Percentiles rank a stretch among this genome's conserved stretches.
phyloP scores from a whole-genome alignment of 495 filamentous ascomycete species.

The Saxophila tyrrhenica region DNA sequence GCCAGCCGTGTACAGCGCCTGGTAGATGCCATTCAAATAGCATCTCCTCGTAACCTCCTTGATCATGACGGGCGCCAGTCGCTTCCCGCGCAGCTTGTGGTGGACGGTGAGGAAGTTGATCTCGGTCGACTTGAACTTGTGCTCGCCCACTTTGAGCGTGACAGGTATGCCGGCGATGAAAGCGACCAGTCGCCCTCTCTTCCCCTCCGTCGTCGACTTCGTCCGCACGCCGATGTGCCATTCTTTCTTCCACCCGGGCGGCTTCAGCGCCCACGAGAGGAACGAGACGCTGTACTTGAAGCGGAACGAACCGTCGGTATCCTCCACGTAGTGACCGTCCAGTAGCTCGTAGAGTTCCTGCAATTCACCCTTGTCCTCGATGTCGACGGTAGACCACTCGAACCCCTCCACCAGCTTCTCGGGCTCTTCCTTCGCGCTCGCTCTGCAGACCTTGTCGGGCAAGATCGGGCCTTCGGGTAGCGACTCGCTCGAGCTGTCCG shows the following conservation, averaged over 20 bases:
- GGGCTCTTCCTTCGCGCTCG: slow-evolving; percentile 57
- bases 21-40: slow-evolving; percentile 71
- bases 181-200: slow-evolving; percentile 59
- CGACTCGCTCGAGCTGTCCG: slow-evolving; percentile 23
- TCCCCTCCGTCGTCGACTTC: slow-evolving; percentile 39
- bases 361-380: slow-evolving; percentile 52
- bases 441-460: slow-evolving; percentile 52
- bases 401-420: slow-evolving; percentile 61
- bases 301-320: slow-evolving; percentile 90
- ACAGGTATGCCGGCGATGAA: slow-evolving; percentile 91
- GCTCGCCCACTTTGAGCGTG: slow-evolving; percentile 64
- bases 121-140: slow-evolving; percentile 65
- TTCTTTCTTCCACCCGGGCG: slow-evolving; percentile 87
- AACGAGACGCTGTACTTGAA: slow-evolving; percentile 89
- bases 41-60: slow-evolving; percentile 91
- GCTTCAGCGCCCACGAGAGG: slow-evolving; percentile 84
- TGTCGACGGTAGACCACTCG: slow-evolving; percentile 87
- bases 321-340: slow-evolving; percentile 89
- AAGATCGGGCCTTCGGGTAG: slow-evolving; percentile 52
- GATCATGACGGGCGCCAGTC: slow-evolving; percentile 84
- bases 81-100: slow-evolving; percentile 90
- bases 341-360: slow-evolving; percentile 57
- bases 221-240: slow-evolving; percentile 92
- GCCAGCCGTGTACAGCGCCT: slow-evolving; percentile 91
- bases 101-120: slow-evolving; percentile 98